Percentiles rank a stretch among this genome's conserved stretches.
Evolutionary conservation across 352 stramenopile genomes (phyloP).

Genomic region (Poterioochromonas sp.): DNA sequence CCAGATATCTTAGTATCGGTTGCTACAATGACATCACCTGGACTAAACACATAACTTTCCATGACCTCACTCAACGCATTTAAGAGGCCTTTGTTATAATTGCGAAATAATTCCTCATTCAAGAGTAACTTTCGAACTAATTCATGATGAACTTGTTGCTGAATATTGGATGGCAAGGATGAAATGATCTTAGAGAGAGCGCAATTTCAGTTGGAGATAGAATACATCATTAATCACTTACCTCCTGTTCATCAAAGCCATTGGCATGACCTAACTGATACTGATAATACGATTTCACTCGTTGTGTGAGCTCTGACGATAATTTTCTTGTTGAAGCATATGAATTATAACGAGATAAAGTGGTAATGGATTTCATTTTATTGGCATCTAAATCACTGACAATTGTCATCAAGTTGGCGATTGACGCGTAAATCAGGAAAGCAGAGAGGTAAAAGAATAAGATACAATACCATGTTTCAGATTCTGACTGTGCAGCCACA

Average conservation of each 20-base stretch:
- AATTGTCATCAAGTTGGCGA: not conserved
- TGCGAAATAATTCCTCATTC: not conserved
- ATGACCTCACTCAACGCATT: slow-evolving; percentile 19
- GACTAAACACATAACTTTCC: not conserved
- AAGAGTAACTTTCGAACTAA: not conserved
- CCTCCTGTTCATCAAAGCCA: not conserved
- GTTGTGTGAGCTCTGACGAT: not conserved
- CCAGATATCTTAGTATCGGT: not conserved
- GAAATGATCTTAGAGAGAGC: not conserved
- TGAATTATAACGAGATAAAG: not conserved
- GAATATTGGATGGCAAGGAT: not conserved
- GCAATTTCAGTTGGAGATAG: not conserved
- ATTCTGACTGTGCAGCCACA: not conserved
- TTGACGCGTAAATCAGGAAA: not conserved
- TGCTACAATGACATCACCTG: not conserved
- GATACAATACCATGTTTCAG: not conserved
- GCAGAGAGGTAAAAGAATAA: not conserved
- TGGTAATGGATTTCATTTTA: not conserved
- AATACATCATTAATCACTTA: not conserved
- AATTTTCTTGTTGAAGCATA: not conserved
- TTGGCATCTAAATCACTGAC: not conserved
- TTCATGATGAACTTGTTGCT: not conserved
- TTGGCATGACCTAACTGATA: not conserved
- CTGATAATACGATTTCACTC: not conserved
- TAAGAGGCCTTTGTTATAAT: not conserved